A percentile compares a stretch with the other conserved stretches of the same genome.
These are phyloP conservation scores for Kurtzmaniella quercitrusa DNA, from an alignment of 1,139 yeast species.

Conservation along the genomic window DNA sequence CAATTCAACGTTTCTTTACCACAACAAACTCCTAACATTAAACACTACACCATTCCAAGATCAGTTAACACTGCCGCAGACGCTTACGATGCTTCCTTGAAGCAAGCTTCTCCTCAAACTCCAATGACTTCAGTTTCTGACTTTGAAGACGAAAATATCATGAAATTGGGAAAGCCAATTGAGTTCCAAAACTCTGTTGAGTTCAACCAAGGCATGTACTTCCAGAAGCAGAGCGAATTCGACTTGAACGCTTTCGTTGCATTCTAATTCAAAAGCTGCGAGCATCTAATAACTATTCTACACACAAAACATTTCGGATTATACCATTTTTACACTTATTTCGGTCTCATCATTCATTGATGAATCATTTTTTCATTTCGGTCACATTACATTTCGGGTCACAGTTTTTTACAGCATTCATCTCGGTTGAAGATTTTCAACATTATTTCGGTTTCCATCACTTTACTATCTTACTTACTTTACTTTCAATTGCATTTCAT, in stretches of 20 bases:
- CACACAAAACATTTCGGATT: neutral
- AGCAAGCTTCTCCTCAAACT: constrained; percentile 12
- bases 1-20: constrained; percentile 19
- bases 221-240: constrained; percentile 25
- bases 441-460: constrained; percentile 1
- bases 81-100: constrained; percentile 7
- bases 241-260: constrained; percentile 29
- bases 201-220: constrained; percentile 17
- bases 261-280: constrained; percentile 10
- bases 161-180: constrained; percentile 13
- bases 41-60: constrained; percentile 4
- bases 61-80: constrained; percentile 8
- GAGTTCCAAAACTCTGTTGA: constrained; percentile 15
- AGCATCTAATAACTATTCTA: neutral
- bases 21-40: constrained; percentile 3
- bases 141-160: constrained; percentile 15
- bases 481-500: neutral
- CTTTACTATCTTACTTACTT: neutral
- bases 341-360: neutral
- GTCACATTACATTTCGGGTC: neutral
- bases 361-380: neutral
- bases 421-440: neutral
- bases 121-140: constrained; percentile 24
- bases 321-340: neutral
- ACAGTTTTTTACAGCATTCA: neutral